Base-by-base conservation (phyloP, 495 filamentous ascomycete species). In the Penicillium canescens region DNA sequence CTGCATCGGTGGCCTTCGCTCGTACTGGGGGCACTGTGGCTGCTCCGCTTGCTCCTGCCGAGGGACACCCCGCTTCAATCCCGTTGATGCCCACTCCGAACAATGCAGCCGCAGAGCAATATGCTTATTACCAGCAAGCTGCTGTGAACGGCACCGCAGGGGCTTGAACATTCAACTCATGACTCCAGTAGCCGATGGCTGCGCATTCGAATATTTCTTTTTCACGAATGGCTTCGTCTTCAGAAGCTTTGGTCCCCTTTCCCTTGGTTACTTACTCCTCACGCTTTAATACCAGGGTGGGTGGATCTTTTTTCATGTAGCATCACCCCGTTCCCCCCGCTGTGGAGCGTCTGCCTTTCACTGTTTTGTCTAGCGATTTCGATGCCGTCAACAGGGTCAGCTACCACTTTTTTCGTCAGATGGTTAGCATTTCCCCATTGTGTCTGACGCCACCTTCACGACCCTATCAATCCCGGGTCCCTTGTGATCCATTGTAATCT, bases 41-140 rank as follows among this genome's bases (percentile, higher is more conserved):
- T 28, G 43, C 52, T 18, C 51, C 58, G 10, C 45, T 60, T n/a
- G 26, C 52, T 9, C 38, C 58, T 41, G 42, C 37, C 9, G 53
- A 57, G 16, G 39, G 16, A 14, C 62, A 57, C 31, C 57, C 63
- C 24, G 46, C 60, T 7, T 41, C 52, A 23, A 39, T 39, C 26
- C 55, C 58, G n/a, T 42, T 41, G 14, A 10, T 55, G 18, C 42
- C 68, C 16, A 56, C 46, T 12, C 52, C 61, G 10, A 59, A 63
- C 43, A 56, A 54, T 8, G 54, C 60, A 18, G 54, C 66, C 14
- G 60, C 66, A 6, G 56, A 65, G n/a, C 59, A 72, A 31, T 71
- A 75, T 58, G 67, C 66, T 35, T 74, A 75, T 55, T 75, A 75
- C 46, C 73, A 76, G 48, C 66, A 74, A 55, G 46, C 35, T 5